Conservation (phyloP, 2,329 filamentous ascomycete genomes). For the Apiospora rasikravindrae region DNA sequence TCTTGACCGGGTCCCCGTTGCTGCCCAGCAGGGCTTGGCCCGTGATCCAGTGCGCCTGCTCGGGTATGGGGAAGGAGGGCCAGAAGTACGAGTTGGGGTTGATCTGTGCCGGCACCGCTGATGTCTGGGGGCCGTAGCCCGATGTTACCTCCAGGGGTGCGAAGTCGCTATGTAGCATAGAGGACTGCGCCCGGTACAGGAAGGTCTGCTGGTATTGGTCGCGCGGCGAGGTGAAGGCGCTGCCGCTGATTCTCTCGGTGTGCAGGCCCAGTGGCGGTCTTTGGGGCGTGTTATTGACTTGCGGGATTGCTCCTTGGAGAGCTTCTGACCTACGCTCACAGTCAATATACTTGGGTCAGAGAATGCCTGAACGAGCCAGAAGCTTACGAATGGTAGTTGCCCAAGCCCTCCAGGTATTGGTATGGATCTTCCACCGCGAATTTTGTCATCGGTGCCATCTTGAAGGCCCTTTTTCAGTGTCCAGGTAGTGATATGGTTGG, state of each 20-base stretch:
- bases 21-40: slow-evolving; percentile 69
- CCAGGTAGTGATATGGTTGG: neutral
- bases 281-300: slow-evolving; percentile 73
- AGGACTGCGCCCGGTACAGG: slow-evolving; percentile 64
- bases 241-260: slow-evolving; percentile 68
- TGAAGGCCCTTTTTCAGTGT: neutral
- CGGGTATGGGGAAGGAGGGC: slow-evolving; percentile 78
- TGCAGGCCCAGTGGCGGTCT: slow-evolving; percentile 73
- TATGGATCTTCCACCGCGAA: slow-evolving; percentile 51
- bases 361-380: too few relatives aligned
- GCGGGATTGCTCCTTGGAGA: slow-evolving; percentile 67
- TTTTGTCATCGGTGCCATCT: slow-evolving; percentile 41
- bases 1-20: slow-evolving; percentile 75
- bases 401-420: slow-evolving; percentile 72
- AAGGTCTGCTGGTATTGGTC: slow-evolving; percentile 64
- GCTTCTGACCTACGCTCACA: slow-evolving; percentile 63
- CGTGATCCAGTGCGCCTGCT: slow-evolving; percentile 53
- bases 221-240: slow-evolving; percentile 64
- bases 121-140: slow-evolving; percentile 45
- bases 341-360: too few relatives aligned
- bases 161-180: slow-evolving; percentile 59
- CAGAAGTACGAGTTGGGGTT: slow-evolving; percentile 85
- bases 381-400: slow-evolving; percentile 70
- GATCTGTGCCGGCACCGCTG: slow-evolving; percentile 64
- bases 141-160: slow-evolving; percentile 37